Base-by-base conservation (phyloP, 129 eudicot genomes). In the Smallanthus sonchifolius region DNA sequence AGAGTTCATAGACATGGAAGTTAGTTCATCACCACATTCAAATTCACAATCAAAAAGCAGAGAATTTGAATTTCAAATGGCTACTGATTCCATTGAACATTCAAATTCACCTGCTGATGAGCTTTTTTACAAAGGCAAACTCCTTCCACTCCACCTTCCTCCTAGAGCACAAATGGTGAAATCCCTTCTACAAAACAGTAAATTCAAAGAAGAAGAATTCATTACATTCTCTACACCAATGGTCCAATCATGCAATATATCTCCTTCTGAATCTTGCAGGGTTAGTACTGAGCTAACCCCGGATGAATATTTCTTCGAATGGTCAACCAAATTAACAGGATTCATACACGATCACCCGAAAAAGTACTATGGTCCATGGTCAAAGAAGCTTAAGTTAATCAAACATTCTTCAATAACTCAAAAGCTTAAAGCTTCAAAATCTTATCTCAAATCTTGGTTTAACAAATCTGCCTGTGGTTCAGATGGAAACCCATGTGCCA, bases 71-170 rank as follows among this genome's bases (percentile, higher is more conserved):
- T 92, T 92, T 49, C 94, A 89, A 80, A 89, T 84, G 90, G 67
- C 78, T 10, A 43, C 42, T 61, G 4, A 80, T 28, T 39, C 82
- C 28, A 65, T 13, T 73, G 51, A 51, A 70, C 74, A 74, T 57
- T 66, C 75, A 80, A 39, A 74, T 62, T 87, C 86, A 62, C 89
- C 96, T 2, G 98, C 96, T 37, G 98, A 92, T 75, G 96, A 92
- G 47, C 98, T 92, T 64, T 92, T 92, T 71, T 89, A 87, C 85
- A 87, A 87, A 51, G 98, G 98, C 75, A 89, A 86, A 56, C 96
- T 92, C 76, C 92, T 92, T 35, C 98, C 96, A 45, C 96, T 92
- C 74, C 87, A 87, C 82, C 96, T 86, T 82, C 96, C 89, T 40
- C 92, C 92, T 5, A 78, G 95, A 44, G 73, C 69, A 51, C 87